phyloP scores from a whole-genome alignment of 1,284 basidiomycete species.

The Malassezia vespertilionis region DNA sequence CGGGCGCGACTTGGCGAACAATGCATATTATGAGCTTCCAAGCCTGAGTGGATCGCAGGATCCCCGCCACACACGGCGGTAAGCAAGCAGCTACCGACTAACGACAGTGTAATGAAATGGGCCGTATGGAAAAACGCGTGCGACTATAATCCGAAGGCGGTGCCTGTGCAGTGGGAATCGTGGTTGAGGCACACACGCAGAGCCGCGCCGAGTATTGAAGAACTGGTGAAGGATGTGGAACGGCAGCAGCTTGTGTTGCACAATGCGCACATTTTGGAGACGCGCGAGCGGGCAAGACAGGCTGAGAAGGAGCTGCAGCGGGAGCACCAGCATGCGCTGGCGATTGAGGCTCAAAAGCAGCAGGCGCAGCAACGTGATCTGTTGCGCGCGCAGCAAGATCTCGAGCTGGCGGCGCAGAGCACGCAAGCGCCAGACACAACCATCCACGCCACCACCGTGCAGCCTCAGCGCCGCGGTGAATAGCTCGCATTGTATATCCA shows the following conservation, averaged over 20 bases:
- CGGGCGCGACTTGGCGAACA: slow-evolving; percentile 32
- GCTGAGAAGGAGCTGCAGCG: background rate
- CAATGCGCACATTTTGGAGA: slow-evolving; percentile 17
- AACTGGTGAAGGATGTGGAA: slow-evolving; percentile 13
- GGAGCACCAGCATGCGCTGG: slow-evolving; percentile 6
- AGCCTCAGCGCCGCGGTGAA: slow-evolving; percentile 2
- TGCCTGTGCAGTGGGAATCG: slow-evolving; percentile 42
- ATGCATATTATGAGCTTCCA: slow-evolving; percentile 35
- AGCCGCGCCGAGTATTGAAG: slow-evolving; percentile 26
- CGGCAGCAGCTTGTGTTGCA: slow-evolving; percentile 16
- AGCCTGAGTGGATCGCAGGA: slow-evolving; percentile 28
- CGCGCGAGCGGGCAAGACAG: slow-evolving; percentile 4
- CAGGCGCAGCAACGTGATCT: background rate
- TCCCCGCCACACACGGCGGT: slow-evolving; percentile 31
- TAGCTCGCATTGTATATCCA: background rate
- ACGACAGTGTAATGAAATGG: slow-evolving; percentile 13
- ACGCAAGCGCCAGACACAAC: background rate
- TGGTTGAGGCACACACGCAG: slow-evolving; percentile 41
- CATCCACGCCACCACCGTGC: slow-evolving; percentile 1
- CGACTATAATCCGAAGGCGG: slow-evolving; percentile 34
- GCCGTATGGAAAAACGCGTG: background rate
- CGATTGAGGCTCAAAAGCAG: background rate
- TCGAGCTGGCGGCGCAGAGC: slow-evolving; percentile 3
- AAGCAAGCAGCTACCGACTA: background rate
- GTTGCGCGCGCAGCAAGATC: background rate